phyloP scores from a whole-genome alignment of 345 rosid genomes.

The Microthlaspi erraticum region DNA sequence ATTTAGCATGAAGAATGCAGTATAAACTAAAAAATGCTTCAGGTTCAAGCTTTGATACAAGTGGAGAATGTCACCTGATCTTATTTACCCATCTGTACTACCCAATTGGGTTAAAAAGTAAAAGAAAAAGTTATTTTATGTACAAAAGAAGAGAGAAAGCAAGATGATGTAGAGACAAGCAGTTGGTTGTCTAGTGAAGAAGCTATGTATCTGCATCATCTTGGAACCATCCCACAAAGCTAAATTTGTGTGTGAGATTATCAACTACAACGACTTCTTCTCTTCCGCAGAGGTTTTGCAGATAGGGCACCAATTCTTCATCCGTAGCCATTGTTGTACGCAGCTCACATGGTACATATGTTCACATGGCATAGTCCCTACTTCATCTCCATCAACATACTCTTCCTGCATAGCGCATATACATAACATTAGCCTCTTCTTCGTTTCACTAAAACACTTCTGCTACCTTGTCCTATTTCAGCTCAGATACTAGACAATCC shows the following conservation, averaged over 20 bases:
- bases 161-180: constrained; percentile 40
- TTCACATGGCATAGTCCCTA: constrained; percentile 77
- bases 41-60: constrained; percentile 18
- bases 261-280: constrained; percentile 28
- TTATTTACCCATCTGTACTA: constrained; percentile 22
- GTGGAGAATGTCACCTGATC: constrained; percentile 24
- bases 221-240: constrained; percentile 31
- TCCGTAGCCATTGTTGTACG: constrained; percentile 80
- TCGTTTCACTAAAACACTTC: constrained; percentile 10
- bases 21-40: constrained; percentile 2
- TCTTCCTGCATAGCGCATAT: constrained; percentile 68
- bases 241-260: constrained; percentile 28
- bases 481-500: constrained; percentile 6
- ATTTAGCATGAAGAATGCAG: neutral
- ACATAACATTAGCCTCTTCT: constrained; percentile 23
- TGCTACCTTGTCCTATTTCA: neutral
- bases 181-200: constrained; percentile 16
- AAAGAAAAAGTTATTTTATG: constrained; percentile 9
- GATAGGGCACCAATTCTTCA: constrained; percentile 96
- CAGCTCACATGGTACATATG: constrained; percentile 77
- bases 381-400: constrained; percentile 71
- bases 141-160: constrained; percentile 33
- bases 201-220: constrained; percentile 42
- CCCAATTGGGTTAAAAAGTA: constrained; percentile 28
- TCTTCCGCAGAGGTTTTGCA: constrained; percentile 73